Evolutionary conservation across 108 stramenopile genomes (phyloP).

Genomic region (Skeletonema menzelii): DNA sequence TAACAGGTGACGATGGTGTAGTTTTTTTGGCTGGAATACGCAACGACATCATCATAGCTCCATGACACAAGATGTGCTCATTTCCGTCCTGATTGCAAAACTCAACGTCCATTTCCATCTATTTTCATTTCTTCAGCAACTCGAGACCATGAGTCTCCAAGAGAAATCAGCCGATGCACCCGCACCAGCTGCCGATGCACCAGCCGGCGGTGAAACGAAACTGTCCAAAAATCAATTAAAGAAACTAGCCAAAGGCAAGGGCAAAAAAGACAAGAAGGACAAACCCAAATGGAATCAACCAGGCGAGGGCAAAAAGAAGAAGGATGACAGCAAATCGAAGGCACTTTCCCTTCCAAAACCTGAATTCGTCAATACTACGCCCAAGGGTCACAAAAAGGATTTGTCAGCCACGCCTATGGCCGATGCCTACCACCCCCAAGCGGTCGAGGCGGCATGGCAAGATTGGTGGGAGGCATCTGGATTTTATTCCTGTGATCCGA

Average conservation of each 20-base stretch:
- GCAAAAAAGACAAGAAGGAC: constrained; percentile 77
- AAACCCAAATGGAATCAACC: constrained; percentile 81
- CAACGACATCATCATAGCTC: background rate
- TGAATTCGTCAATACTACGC: constrained; percentile 82
- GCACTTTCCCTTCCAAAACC: constrained; percentile 30
- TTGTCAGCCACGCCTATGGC: constrained; percentile 78
- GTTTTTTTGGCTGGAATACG: background rate
- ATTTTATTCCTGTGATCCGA: constrained; percentile 90
- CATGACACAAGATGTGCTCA: background rate
- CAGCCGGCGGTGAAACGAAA: constrained; percentile 26
- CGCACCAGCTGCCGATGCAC: constrained; percentile 2
- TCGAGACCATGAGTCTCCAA: constrained; percentile 34
- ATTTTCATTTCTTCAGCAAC: constrained; percentile 4
- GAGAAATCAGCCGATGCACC: constrained; percentile 12
- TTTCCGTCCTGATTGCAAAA: background rate
- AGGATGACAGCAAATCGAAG: constrained; percentile 54
- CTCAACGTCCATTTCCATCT: background rate
- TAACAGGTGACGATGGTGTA: background rate
- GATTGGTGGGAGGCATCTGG: constrained; percentile 97
- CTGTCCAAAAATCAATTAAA: constrained; percentile 85
- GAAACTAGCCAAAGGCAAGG: constrained; percentile 78
- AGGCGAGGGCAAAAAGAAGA: constrained; percentile 64
- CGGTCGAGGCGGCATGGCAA: constrained; percentile 98
- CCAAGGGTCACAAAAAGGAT: constrained; percentile 89
- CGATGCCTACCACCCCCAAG: constrained; percentile 91